phyloP scores from a whole-genome alignment of 306 rosid species.

The Prunus davidiana region DNA sequence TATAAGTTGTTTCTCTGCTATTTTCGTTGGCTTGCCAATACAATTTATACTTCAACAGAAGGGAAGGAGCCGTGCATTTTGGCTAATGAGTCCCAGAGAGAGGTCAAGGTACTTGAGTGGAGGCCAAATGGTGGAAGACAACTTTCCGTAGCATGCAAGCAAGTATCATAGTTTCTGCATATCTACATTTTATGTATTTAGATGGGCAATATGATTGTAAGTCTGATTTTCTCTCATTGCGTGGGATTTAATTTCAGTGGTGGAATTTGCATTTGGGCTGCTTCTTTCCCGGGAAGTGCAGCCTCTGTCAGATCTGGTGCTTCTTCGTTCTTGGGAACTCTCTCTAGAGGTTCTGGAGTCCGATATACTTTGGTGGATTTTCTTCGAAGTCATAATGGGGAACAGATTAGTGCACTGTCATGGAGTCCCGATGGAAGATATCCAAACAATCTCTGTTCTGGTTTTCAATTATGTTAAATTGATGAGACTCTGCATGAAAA shows the following conservation, averaged over 20 bases:
- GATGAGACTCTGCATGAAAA: slow-evolving; percentile 2
- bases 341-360: slow-evolving; percentile 80
- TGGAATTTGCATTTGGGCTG: slow-evolving; percentile 88
- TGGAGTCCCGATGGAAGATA: slow-evolving; percentile 99
- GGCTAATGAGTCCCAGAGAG: slow-evolving; percentile 67
- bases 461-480: background rate
- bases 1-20: background rate
- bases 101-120: slow-evolving; percentile 82
- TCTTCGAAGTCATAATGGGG: slow-evolving; percentile 62
- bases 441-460: slow-evolving; percentile 35
- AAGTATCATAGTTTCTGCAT: slow-evolving; percentile 37
- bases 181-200: slow-evolving; percentile 6
- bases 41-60: slow-evolving; percentile 47
- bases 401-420: slow-evolving; percentile 76
- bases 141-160: slow-evolving; percentile 85
- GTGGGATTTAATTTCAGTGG: slow-evolving; percentile 43
- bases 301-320: slow-evolving; percentile 80
- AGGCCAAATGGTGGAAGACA: slow-evolving; percentile 85
- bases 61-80: slow-evolving; percentile 79
- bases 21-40: background rate
- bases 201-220: background rate
- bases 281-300: slow-evolving; percentile 85
- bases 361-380: slow-evolving; percentile 80
- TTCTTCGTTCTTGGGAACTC: slow-evolving; percentile 68
- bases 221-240: slow-evolving; percentile 16